phyloP scores from a whole-genome alignment of 768 basidiomycete species.

The Leucocoprinus birnbaumii region DNA sequence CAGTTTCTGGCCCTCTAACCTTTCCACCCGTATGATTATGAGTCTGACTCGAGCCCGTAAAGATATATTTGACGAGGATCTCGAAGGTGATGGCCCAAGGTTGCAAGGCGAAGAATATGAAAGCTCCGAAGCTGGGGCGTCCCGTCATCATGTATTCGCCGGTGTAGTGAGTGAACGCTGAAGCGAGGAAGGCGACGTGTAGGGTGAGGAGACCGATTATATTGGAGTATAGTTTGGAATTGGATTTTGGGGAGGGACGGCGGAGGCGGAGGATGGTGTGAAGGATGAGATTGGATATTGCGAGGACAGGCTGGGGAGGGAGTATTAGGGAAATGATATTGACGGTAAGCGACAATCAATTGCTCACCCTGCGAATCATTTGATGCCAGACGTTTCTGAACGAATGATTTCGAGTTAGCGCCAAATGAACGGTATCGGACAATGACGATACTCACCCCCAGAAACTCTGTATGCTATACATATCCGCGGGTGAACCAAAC shows the following conservation, averaged over 20 bases:
- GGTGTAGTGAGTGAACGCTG: constrained; percentile 24
- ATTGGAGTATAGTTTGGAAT: constrained; percentile 16
- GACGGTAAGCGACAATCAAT: background rate
- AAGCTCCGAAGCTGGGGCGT: constrained; percentile 16
- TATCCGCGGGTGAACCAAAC: constrained; percentile 29
- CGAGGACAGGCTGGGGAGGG: background rate
- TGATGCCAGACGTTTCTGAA: constrained; percentile 33
- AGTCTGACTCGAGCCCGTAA: constrained; percentile 4
- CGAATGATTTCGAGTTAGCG: background rate
- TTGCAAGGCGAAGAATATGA: constrained; percentile 28
- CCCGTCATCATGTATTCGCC: constrained; percentile 26
- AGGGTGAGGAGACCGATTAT: constrained; percentile 14
- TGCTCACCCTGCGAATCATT: constrained; percentile 28
- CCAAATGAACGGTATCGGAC: constrained; percentile 2
- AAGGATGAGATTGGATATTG: background rate
- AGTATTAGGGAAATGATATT: background rate
- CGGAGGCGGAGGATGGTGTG: background rate
- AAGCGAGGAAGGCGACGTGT: constrained; percentile 27
- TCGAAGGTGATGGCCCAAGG: constrained; percentile 27
- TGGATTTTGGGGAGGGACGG: background rate
- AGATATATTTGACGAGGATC: constrained; percentile 16
- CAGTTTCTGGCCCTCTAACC: background rate
- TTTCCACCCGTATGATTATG: background rate
- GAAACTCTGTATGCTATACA: constrained; percentile 33
- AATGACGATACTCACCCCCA: constrained; percentile 33